Base-by-base conservation (phyloP, 192 early-diverging fungal species). In the Tieghemiomyces parasiticus region DNA sequence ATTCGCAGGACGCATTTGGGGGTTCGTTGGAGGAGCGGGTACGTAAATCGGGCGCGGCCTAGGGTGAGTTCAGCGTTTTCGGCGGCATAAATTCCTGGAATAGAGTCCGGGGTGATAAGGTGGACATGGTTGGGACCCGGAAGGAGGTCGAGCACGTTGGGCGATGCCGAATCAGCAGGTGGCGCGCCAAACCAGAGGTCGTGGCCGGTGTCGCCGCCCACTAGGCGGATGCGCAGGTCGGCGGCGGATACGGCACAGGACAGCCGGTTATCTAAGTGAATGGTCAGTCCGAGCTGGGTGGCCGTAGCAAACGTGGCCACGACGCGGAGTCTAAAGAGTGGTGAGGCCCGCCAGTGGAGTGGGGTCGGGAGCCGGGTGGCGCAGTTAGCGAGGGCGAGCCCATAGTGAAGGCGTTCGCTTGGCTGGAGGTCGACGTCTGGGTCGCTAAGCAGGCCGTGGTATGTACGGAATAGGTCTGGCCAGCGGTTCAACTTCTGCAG, bases 171-270 rank as follows among this genome's bases (percentile, higher is more conserved):
- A n/a, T n/a, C n/a, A n/a, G n/a, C n/a, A n/a, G n/a, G n/a, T n/a
- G n/a, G n/a, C 22, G 50, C 16, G 30, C 2, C 13, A 28, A 52
- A 52, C 50, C 50, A 52, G 50, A 52, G 50, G 30, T 52, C 50
- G 50, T 52, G 50, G 4, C 50, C 26, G 24, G 26, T 52, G 16
- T 52, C 50, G 14, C 50, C 50, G 19, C 50, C 30, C 50, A 52
- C 50, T 25, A 52, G 16, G 26, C 26, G 50, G 6, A 52, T 25
- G 24, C 50, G 50, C 30, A 52, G 24, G 16, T 30, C 14, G 30
- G 16, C 24, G 26, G 26, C 16, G 2, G 50, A 52, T 25, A 52
- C 16, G 30, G 24, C 19, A 28, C 50, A 52, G 26, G 24, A 13
- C 24, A 52, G 26, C 26, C 30, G 50, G 8, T 30, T 52, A 8